A percentile compares a stretch with the other conserved stretches of the same genome.
phyloP scores from a whole-genome alignment of 2,329 filamentous ascomycete genomes.

The Aspergillus ochraceus region DNA sequence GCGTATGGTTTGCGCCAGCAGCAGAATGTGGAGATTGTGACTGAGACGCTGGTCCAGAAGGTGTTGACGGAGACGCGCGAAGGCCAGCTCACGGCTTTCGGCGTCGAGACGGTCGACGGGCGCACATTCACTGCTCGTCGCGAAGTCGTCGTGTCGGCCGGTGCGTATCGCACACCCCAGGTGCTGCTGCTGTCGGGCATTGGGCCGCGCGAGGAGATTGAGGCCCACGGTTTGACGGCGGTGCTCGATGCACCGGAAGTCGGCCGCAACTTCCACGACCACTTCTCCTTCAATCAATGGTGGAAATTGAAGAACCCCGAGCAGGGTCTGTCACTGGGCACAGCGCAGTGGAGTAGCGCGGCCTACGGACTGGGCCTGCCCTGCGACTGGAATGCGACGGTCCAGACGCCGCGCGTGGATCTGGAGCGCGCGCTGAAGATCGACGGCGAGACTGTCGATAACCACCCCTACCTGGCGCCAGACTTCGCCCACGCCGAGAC shows the following conservation, averaged over 20 bases:
- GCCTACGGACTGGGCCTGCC: constrained; percentile 40
- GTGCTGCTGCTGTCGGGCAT: constrained; percentile 38
- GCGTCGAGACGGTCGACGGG: constrained; percentile 25
- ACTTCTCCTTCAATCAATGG: constrained; percentile 28
- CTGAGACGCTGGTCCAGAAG: constrained; percentile 19
- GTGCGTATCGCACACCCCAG: constrained; percentile 34
- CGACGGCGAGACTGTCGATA: constrained; percentile 1
- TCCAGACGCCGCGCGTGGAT: not conserved
- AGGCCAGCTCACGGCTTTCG: constrained; percentile 18
- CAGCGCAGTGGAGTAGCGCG: constrained; percentile 36
- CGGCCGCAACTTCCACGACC: constrained; percentile 29
- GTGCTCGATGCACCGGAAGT: constrained; percentile 21
- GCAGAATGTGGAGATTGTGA: constrained; percentile 14
- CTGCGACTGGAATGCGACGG: constrained; percentile 37
- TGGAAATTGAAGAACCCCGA: constrained; percentile 2
- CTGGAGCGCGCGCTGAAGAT: constrained; percentile 3
- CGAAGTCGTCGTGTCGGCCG: constrained; percentile 36
- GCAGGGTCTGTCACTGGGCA: not conserved
- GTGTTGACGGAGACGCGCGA: constrained; percentile 14
- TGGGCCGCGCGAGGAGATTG: constrained; percentile 27
- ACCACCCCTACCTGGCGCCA: constrained; percentile 1
- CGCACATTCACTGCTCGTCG: constrained; percentile 22
- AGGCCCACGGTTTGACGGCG: constrained; percentile 33
- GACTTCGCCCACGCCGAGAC: constrained; percentile 14
- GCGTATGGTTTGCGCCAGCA: constrained; percentile 18